Conservation (phyloP, 2,329 filamentous ascomycete genomes). For the Leptographium lundbergii region DNA sequence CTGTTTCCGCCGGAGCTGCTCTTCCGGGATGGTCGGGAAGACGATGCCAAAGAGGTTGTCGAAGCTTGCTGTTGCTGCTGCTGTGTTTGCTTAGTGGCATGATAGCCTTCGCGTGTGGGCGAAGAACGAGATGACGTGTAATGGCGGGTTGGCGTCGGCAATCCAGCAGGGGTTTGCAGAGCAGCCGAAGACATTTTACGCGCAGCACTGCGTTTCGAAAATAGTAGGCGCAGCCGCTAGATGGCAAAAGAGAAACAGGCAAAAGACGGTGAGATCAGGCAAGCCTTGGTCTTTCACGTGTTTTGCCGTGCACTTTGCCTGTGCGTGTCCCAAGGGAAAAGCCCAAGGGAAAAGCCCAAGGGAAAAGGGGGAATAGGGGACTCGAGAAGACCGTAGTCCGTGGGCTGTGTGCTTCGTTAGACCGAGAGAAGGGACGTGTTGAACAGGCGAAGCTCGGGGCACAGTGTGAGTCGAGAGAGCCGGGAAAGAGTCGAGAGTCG, state of each 20-base stretch:
- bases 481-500: not conserved
- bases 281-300: not conserved
- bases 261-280: slow-evolving; percentile 3
- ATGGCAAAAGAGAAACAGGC: not conserved
- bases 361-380: not conserved
- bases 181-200: slow-evolving; percentile 49
- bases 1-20: slow-evolving; percentile 32
- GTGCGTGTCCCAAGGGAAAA: not conserved
- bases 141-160: slow-evolving; percentile 37
- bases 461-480: not conserved
- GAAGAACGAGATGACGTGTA: slow-evolving; percentile 40
- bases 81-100: slow-evolving; percentile 34
- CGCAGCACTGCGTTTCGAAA: slow-evolving; percentile 4
- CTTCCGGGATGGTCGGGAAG: slow-evolving; percentile 40
- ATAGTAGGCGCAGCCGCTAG: not conserved
- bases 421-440: not conserved
- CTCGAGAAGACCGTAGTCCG: not conserved
- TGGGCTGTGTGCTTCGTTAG: not conserved
- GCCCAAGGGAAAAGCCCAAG: too few relatives aligned
- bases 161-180: slow-evolving; percentile 38
- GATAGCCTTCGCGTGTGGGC: slow-evolving; percentile 41
- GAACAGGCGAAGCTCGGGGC: not conserved
- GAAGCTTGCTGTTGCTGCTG: not conserved
- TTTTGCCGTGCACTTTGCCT: not conserved
- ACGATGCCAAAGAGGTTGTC: slow-evolving; percentile 34